Conservation (phyloP, 1,139 yeast species). For the Yarrowia galli region DNA sequence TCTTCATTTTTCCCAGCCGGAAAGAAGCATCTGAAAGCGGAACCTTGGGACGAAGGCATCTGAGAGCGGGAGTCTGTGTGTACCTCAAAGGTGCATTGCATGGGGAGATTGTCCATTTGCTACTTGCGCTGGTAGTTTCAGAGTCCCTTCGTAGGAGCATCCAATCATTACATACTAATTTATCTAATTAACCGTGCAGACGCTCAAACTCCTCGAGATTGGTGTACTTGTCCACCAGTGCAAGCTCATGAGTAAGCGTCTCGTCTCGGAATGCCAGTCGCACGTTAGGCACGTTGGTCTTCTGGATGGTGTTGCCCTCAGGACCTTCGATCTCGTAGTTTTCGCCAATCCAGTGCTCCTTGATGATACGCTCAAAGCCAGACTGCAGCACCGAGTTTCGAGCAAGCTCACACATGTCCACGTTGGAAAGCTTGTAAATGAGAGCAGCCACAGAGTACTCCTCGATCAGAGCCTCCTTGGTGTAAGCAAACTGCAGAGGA, state of each 20-base stretch:
- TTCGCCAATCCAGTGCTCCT: conserved; percentile 91
- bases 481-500: conserved; percentile 92
- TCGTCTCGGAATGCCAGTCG: conserved; percentile 83
- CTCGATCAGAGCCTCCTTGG: conserved; percentile 96
- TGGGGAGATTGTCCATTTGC: not conserved
- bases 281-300: conserved; percentile 92
- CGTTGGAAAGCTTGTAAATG: conserved; percentile 89
- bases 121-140: too few species aligned
- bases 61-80: not conserved
- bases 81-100: not conserved
- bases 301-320: conserved; percentile 85
- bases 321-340: conserved; percentile 67
- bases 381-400: conserved; percentile 85
- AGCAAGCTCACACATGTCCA: conserved; percentile 94
- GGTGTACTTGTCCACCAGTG: conserved; percentile 68
- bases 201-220: conserved; percentile 37
- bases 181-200: conserved; percentile 6
- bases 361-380: conserved; percentile 87
- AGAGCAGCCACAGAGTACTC: conserved; percentile 98
- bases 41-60: too few species aligned
- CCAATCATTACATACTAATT: not conserved
- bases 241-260: conserved; percentile 77
- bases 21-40: too few species aligned
- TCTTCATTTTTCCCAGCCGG: too few species aligned
- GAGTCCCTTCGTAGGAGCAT: too few species aligned